Percentiles rank a stretch among this genome's conserved stretches.
phyloP scores from a whole-genome alignment of 768 basidiomycete genomes.

The Lactifluus hygrophoroides region DNA sequence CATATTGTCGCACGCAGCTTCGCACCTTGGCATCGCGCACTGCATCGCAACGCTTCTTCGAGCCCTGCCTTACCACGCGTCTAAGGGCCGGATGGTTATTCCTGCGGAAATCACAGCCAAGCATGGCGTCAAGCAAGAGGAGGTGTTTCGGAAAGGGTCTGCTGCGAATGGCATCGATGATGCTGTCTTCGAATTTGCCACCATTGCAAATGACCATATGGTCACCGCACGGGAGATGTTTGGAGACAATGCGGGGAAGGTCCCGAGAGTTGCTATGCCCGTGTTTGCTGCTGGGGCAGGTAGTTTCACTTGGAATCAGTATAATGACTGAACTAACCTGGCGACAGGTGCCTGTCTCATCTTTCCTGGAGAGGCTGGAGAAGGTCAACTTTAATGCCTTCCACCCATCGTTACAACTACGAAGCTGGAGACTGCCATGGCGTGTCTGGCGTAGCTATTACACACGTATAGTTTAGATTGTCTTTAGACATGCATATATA shows the following conservation, averaged over 20 bases:
- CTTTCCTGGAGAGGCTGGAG: slow-evolving; percentile 60
- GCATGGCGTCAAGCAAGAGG: slow-evolving; percentile 72
- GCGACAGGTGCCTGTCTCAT: slow-evolving; percentile 54
- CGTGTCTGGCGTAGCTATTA: slow-evolving; percentile 51
- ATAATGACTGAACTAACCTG: not conserved
- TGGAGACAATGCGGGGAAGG: slow-evolving; percentile 40
- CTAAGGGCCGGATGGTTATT: slow-evolving; percentile 61
- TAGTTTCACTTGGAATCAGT: slow-evolving; percentile 20
- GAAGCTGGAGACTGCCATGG: slow-evolving; percentile 76
- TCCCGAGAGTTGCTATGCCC: slow-evolving; percentile 54
- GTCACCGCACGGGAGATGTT: slow-evolving; percentile 66
- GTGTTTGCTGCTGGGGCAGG: slow-evolving; percentile 66
- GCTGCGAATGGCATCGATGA: slow-evolving; percentile 56
- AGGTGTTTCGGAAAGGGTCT: slow-evolving; percentile 53
- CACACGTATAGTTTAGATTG: slow-evolving; percentile 31
- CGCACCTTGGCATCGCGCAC: slow-evolving; percentile 72
- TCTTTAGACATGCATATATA: not conserved
- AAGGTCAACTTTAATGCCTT: slow-evolving; percentile 66
- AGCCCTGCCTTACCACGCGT: slow-evolving; percentile 68
- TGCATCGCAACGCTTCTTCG: slow-evolving; percentile 65
- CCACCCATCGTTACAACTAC: slow-evolving; percentile 47
- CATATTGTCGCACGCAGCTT: slow-evolving; percentile 64
- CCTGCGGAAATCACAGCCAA: slow-evolving; percentile 77
- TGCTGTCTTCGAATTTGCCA: slow-evolving; percentile 79
- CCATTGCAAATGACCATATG: slow-evolving; percentile 71